Conservation (phyloP, 768 basidiomycete species). For the Lentinula guzmanii region DNA sequence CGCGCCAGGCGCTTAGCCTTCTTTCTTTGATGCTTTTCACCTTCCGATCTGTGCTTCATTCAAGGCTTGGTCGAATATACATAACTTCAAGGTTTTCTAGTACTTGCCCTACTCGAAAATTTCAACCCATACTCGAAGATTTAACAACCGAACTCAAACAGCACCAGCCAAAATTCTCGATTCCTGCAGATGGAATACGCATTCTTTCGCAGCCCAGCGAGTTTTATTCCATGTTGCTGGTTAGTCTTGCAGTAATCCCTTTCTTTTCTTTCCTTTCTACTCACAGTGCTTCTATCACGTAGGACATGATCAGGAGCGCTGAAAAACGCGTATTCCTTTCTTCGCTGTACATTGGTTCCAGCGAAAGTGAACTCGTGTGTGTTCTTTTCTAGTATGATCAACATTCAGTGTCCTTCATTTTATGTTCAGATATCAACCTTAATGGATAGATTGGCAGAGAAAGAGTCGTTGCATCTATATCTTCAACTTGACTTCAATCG, state of each 20-base stretch:
- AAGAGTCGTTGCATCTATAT: slow-evolving; percentile 58
- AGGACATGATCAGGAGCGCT: slow-evolving; percentile 80
- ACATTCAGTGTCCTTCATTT: neutral
- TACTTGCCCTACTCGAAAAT: neutral
- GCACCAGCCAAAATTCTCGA: slow-evolving; percentile 42
- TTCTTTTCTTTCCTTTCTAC: neutral
- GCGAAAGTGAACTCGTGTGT: slow-evolving; percentile 75
- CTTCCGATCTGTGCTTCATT: neutral
- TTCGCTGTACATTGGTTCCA: slow-evolving; percentile 80
- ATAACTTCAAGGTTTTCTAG: neutral
- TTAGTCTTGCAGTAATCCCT: slow-evolving; percentile 22
- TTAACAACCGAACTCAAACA: slow-evolving; percentile 28
- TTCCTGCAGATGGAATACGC: slow-evolving; percentile 40
- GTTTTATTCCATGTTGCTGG: slow-evolving; percentile 54
- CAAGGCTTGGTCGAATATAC: neutral
- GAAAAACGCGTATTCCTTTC: slow-evolving; percentile 81
- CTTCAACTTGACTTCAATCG: slow-evolving; percentile 80
- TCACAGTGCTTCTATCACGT: neutral
- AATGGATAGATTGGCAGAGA: slow-evolving; percentile 47
- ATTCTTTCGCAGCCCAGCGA: slow-evolving; percentile 52
- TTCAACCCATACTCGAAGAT: slow-evolving; percentile 29
- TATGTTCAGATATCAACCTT: slow-evolving; percentile 63
- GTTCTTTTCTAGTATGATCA: neutral
- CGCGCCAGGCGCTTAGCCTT: too few relatives aligned
- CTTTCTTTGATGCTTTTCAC: neutral